Base-by-base conservation (phyloP, 306 rosid genomes). In the Rosa persica region DNA sequence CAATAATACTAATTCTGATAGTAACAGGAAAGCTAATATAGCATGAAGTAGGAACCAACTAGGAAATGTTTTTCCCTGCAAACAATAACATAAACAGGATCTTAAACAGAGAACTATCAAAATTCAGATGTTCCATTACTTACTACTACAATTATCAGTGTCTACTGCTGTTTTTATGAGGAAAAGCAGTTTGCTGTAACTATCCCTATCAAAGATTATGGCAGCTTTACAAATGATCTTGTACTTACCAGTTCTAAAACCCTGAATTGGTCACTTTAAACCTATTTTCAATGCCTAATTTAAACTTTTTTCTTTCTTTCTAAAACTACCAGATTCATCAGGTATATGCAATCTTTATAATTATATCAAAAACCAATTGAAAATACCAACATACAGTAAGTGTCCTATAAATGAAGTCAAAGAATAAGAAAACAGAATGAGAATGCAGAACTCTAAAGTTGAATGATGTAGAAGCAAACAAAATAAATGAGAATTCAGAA, bases 21-120 rank as follows among this genome's bases (percentile, higher is more conserved):
- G 27, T 66, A 39, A 38, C 2, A 39, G 20, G 22, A n/a, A 39
- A 67, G 27, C 72, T 40, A 65, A 40, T 40, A 42, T 40, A 67
- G 27, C 72, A 67, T 20, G 71, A 67, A 39, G 71, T 67, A 3
- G 48, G 16, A 17, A 67, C 25, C 72, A 20, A 11, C 47, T 17
- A 17, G 2, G 19, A 67, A 67, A 19, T 20, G 44, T 9, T 67
- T 15, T 49, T 49, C 44, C 62, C 34, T 19, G n/a, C 48, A 49
- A 49, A 39, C 48, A 66, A 66, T 25, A 61, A 16, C 15, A 47
- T n/a, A 69, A 42, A 42, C 42, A 71, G 61, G 61, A 71, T 71
- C 44, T 48, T 71, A 49, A 48, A 57, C 10, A 49, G 75, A 47
- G 23, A 70, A 19, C 1, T 47, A 23, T 25, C 38, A 70, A 47